Evolutionary conservation across 208 protist species (phyloP).

Genomic region (Phytomonas francai): DNA sequence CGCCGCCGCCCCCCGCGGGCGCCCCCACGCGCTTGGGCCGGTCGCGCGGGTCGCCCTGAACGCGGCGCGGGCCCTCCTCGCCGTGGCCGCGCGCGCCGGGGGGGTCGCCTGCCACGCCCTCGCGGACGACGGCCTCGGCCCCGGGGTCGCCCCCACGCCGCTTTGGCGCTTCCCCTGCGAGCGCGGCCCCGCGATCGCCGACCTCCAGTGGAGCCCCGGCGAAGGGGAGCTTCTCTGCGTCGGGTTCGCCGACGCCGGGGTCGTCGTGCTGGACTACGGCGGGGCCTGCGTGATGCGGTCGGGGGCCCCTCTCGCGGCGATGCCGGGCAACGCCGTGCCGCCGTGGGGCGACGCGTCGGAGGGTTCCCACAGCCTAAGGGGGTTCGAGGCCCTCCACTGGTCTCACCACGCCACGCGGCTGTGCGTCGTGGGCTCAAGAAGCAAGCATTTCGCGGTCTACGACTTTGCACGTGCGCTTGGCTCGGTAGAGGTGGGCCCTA

Average conservation of each 20-base stretch:
- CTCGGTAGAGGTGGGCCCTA: slow-evolving; percentile 15
- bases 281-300: slow-evolving; percentile 38
- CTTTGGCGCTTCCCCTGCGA: slow-evolving; percentile 25
- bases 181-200: slow-evolving; percentile 14
- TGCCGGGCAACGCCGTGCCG: neutral
- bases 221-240: slow-evolving; percentile 55
- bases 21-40: slow-evolving; percentile 19
- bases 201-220: slow-evolving; percentile 41
- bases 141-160: slow-evolving; percentile 17
- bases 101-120: slow-evolving; percentile 36
- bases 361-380: neutral
- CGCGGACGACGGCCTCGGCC: slow-evolving; percentile 11
- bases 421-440: slow-evolving; percentile 21
- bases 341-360: neutral
- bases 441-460: slow-evolving; percentile 6
- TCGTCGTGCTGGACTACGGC: slow-evolving; percentile 59
- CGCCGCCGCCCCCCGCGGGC: slow-evolving; percentile 24
- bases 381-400: slow-evolving; percentile 26
- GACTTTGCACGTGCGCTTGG: neutral
- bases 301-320: neutral
- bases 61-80: slow-evolving; percentile 35
- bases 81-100: slow-evolving; percentile 50
- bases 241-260: slow-evolving; percentile 40
- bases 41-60: slow-evolving; percentile 38
- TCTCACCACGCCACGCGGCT: slow-evolving; percentile 19